These are phyloP conservation scores for Lichtheimia corymbifera DNA, from an alignment of 371 early-diverging fungal species.

Conservation along the genomic window DNA sequence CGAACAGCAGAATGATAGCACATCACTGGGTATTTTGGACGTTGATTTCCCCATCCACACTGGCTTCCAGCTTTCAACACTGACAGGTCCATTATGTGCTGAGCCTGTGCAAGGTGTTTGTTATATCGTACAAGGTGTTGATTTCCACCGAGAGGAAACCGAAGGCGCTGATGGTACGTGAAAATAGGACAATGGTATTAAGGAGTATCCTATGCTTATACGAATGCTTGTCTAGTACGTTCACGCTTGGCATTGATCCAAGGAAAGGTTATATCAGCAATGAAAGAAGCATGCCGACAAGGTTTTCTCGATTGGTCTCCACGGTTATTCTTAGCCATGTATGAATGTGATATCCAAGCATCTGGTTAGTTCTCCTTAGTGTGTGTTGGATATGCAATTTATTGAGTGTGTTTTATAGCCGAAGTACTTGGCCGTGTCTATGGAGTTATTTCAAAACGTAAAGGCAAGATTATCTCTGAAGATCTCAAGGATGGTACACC, in stretches of 20 bases:
- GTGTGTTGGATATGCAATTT: not conserved
- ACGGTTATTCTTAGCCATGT: slow-evolving; percentile 92
- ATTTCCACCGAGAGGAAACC: slow-evolving; percentile 39
- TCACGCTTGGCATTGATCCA: slow-evolving; percentile 57
- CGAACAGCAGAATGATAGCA: slow-evolving; percentile 6
- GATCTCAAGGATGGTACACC: slow-evolving; percentile 96
- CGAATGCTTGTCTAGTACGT: slow-evolving; percentile 33
- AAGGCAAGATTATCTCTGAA: slow-evolving; percentile 88
- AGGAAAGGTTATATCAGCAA: slow-evolving; percentile 89
- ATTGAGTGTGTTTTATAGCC: slow-evolving; percentile 33
- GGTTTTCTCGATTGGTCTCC: slow-evolving; percentile 95
- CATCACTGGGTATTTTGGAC: slow-evolving; percentile 51
- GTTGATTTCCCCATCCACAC: slow-evolving; percentile 81
- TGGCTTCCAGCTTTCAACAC: slow-evolving; percentile 94
- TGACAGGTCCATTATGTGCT: slow-evolving; percentile 90
- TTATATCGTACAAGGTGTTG: slow-evolving; percentile 81
- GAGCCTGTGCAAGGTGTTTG: slow-evolving; percentile 92
- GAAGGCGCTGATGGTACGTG: slow-evolving; percentile 25
- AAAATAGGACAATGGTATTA: slow-evolving; percentile 6
- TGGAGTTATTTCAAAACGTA: slow-evolving; percentile 84
- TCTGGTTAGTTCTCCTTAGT: slow-evolving; percentile 43
- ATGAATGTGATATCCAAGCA: slow-evolving; percentile 94
- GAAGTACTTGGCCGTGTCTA: slow-evolving; percentile 96
- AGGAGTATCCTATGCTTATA: not conserved
- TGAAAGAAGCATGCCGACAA: slow-evolving; percentile 80